phyloP scores from a whole-genome alignment of 495 filamentous ascomycete genomes.

The Thozetella sp. region DNA sequence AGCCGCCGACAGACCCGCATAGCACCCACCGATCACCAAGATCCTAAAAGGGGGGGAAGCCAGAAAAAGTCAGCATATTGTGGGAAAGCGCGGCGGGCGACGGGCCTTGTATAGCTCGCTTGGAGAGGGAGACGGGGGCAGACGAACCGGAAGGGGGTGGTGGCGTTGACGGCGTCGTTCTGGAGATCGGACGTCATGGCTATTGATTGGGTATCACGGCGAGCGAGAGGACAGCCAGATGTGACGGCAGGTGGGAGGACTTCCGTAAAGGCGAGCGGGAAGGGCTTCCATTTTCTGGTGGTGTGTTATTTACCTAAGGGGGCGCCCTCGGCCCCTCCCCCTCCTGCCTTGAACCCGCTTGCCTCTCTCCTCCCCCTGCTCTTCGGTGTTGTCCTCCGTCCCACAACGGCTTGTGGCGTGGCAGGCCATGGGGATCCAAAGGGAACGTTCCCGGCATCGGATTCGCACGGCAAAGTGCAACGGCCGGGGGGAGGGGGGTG shows the following conservation, averaged over 20 bases:
- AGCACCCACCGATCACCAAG: slow-evolving; percentile 65
- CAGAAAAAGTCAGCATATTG: not conserved
- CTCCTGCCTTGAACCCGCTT: not conserved
- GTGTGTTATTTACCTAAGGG: slow-evolving; percentile 3
- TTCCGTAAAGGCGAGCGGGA: not conserved
- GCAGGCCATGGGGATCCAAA: not conserved
- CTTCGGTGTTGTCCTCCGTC: not conserved
- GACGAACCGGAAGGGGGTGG: not conserved
- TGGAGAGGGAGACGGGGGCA: not conserved
- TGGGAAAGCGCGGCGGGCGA: not conserved
- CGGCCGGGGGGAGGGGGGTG: too few relatives aligned
- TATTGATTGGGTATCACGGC: not conserved
- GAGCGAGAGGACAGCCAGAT: not conserved
- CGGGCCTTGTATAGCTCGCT: not conserved
- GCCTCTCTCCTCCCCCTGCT: too few relatives aligned
- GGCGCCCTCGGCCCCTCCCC: not conserved
- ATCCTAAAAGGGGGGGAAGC: slow-evolving; percentile 44
- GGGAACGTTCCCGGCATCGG: not conserved
- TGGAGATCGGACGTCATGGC: not conserved
- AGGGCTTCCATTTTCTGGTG: not conserved
- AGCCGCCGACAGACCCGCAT: slow-evolving; percentile 62
- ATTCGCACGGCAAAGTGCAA: not conserved
- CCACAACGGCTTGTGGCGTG: not conserved
- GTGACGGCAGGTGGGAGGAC: not conserved
- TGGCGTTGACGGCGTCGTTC: not conserved